phyloP scores from a whole-genome alignment of 139 green algal species.

The Haematococcus lacustris region DNA sequence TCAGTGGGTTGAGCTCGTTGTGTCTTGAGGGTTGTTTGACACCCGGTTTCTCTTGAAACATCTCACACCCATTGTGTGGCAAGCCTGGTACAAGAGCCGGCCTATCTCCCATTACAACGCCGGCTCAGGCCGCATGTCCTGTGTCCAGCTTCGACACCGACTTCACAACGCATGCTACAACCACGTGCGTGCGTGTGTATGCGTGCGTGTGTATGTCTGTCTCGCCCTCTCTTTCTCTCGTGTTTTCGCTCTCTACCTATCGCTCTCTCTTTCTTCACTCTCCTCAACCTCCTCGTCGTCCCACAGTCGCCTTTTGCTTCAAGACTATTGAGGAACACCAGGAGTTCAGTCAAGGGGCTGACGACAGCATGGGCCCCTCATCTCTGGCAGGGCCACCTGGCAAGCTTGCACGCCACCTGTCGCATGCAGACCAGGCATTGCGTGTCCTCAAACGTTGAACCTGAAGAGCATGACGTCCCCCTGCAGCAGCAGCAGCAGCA shows the following conservation, averaged over 20 bases:
- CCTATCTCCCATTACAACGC: no score
- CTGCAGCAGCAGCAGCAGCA: constrained; percentile 18
- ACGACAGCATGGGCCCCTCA: not conserved
- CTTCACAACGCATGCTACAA: not conserved
- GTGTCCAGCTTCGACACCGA: no score
- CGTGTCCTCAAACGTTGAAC: constrained; percentile 36
- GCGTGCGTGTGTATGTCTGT: not conserved
- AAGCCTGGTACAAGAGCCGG: no score
- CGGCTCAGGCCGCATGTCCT: no score
- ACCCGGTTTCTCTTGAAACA: no score
- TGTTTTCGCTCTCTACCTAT: not conserved
- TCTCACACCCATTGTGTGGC: no score
- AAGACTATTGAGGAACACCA: not conserved
- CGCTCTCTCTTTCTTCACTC: not conserved
- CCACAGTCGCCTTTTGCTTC: not conserved
- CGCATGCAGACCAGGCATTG: not conserved
- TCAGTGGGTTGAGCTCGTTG: no score
- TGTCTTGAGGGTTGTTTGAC: no score
- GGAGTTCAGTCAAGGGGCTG: not conserved
- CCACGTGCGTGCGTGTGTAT: not conserved
- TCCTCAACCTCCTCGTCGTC: not conserved
- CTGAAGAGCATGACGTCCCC: constrained; percentile 90
- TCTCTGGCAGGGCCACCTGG: not conserved
- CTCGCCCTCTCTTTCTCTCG: not conserved
- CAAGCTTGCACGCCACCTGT: not conserved